A percentile compares a stretch with the other conserved stretches of the same genome.
phyloP scores from a whole-genome alignment of 1,284 basidiomycete genomes.

The Cryptococcus maquisensis region DNA sequence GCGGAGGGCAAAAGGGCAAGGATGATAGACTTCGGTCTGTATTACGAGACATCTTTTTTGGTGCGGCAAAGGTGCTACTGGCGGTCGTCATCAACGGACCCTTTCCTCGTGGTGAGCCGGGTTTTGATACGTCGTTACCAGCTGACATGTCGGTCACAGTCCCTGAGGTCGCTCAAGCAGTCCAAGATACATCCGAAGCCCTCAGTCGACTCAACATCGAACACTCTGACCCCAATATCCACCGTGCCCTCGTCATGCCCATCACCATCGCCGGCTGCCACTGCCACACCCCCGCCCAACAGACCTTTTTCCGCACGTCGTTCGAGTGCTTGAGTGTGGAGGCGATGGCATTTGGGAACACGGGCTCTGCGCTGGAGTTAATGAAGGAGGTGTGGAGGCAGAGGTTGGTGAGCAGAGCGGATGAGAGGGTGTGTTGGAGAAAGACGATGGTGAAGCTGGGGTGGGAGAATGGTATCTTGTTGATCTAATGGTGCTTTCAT shows the following conservation, averaged over 20 bases:
- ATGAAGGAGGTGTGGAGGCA: conserved; percentile 61
- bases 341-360: conserved; percentile 58
- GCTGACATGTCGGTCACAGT: conserved; percentile 3
- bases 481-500: conserved; percentile 15
- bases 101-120: conserved; percentile 19
- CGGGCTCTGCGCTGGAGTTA: conserved; percentile 55
- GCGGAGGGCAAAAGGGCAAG: not conserved
- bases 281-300: conserved; percentile 39
- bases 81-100: conserved; percentile 23
- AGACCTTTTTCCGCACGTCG: conserved; percentile 52
- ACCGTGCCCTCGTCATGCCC: conserved; percentile 62
- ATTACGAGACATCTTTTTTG: conserved; percentile 24
- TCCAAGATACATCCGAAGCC: conserved; percentile 48
- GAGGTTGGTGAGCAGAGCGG: conserved; percentile 18
- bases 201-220: conserved; percentile 51
- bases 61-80: conserved; percentile 17
- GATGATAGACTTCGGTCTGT: conserved; percentile 3
- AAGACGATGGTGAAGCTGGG: conserved; percentile 23
- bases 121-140: not conserved
- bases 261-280: conserved; percentile 27
- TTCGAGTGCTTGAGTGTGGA: conserved; percentile 54
- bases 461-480: conserved; percentile 22
- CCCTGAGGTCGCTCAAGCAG: conserved; percentile 31
- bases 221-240: conserved; percentile 52
- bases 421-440: conserved; percentile 18